Percentiles rank a stretch among this genome's conserved stretches.
These are phyloP conservation scores for Chrysosphaeria jannelii DNA, from an alignment of 2,329 filamentous ascomycete species.

Conservation along the genomic window DNA sequence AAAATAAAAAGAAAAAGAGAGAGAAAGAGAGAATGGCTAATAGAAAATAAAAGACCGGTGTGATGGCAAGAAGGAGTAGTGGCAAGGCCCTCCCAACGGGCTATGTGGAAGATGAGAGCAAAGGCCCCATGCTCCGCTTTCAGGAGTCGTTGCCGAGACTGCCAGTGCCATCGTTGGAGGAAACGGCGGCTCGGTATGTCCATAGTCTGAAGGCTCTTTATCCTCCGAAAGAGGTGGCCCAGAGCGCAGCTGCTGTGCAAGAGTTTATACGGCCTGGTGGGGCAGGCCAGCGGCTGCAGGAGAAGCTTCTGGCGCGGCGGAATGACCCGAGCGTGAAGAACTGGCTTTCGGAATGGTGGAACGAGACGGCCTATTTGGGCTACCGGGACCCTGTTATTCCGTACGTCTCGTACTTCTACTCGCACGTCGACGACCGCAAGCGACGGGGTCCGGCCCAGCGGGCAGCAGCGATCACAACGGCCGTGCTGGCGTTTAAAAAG, in stretches of 20 bases:
- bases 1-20: no score
- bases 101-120: slow-evolving; percentile 52
- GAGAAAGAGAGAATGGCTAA: no score
- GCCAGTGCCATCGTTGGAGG: slow-evolving; percentile 54
- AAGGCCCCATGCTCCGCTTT: slow-evolving; percentile 56
- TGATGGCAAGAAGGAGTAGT: no score
- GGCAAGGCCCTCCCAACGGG: slow-evolving; percentile 20
- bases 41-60: no score
- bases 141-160: slow-evolving; percentile 60
- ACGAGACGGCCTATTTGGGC: slow-evolving; percentile 66
- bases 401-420: slow-evolving; percentile 99
- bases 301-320: slow-evolving; percentile 51
- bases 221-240: slow-evolving; percentile 33
- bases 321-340: slow-evolving; percentile 63
- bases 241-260: slow-evolving; percentile 54
- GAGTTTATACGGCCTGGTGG: slow-evolving; percentile 77
- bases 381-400: slow-evolving; percentile 92
- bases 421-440: slow-evolving; percentile 73
- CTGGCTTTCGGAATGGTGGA: slow-evolving; percentile 98
- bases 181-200: slow-evolving; percentile 53
- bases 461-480: slow-evolving; percentile 66
- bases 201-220: slow-evolving; percentile 53
- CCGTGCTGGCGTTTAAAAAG: slow-evolving; percentile 77
- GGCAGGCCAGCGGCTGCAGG: slow-evolving; percentile 55
- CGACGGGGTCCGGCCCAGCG: slow-evolving; percentile 74